Evolutionary conservation across 345 rosid species (phyloP).

Genomic region (Hirschfeldia incana): DNA sequence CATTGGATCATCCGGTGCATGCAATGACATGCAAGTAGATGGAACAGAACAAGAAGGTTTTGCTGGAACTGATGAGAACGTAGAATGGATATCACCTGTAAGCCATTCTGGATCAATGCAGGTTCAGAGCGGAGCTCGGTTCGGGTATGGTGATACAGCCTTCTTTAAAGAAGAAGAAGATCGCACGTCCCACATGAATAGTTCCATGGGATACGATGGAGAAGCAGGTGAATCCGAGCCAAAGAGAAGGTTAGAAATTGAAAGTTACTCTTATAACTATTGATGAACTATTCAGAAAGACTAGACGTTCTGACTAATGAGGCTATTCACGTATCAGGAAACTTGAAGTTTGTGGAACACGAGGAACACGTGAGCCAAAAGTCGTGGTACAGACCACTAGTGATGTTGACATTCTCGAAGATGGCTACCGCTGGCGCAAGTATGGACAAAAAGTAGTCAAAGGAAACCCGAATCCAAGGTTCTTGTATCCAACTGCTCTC

Average conservation of each 20-base stretch:
- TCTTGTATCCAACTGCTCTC: background rate
- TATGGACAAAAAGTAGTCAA: slow-evolving; percentile 85
- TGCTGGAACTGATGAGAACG: slow-evolving; percentile 35
- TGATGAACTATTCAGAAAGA: background rate
- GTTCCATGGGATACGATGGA: slow-evolving; percentile 48
- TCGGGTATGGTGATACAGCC: slow-evolving; percentile 58
- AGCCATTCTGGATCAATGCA: slow-evolving; percentile 45
- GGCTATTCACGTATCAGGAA: slow-evolving; percentile 50
- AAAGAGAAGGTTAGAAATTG: slow-evolving; percentile 66
- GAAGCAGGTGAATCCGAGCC: slow-evolving; percentile 80
- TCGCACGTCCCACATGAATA: slow-evolving; percentile 55
- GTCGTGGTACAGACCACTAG: slow-evolving; percentile 70
- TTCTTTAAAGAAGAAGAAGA: slow-evolving; percentile 72
- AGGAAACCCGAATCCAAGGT: slow-evolving; percentile 84
- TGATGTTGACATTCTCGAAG: slow-evolving; percentile 77
- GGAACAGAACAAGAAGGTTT: slow-evolving; percentile 46
- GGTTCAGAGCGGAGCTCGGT: slow-evolving; percentile 48
- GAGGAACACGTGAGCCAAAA: slow-evolving; percentile 66
- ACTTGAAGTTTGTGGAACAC: slow-evolving; percentile 61
- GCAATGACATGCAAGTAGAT: slow-evolving; percentile 54
- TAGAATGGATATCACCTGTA: slow-evolving; percentile 70
- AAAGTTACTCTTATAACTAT: background rate
- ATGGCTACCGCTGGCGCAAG: slow-evolving; percentile 91
- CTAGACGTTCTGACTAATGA: background rate
- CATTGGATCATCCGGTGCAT: slow-evolving; percentile 50